phyloP scores from a whole-genome alignment of 768 basidiomycete genomes.

The Auriscalpium orientale region DNA sequence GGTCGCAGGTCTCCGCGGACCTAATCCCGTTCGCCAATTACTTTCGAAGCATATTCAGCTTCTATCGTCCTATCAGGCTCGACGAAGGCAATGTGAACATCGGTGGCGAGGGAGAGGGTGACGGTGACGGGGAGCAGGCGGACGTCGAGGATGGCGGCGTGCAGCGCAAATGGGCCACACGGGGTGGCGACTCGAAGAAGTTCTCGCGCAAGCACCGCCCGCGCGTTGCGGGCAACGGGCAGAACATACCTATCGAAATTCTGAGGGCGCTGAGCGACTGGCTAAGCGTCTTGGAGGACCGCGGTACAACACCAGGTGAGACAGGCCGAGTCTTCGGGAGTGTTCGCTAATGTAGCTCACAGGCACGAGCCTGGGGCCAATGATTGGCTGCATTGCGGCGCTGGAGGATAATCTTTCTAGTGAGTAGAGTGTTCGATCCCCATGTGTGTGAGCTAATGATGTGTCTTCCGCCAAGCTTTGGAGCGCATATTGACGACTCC shows the following conservation, averaged over 20 bases:
- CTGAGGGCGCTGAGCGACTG: constrained; percentile 50
- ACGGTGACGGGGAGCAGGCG: neutral
- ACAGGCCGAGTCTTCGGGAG: neutral
- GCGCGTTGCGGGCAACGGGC: constrained; percentile 32
- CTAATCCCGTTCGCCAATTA: constrained; percentile 19
- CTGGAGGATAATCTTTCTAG: constrained; percentile 49
- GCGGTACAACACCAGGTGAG: constrained; percentile 48
- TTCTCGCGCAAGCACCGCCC: constrained; percentile 22
- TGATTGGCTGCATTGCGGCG: constrained; percentile 40
- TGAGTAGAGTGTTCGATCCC: constrained; percentile 17
- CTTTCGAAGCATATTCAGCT: constrained; percentile 3
- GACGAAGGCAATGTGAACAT: neutral
- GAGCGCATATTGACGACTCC: constrained; percentile 60
- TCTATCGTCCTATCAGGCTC: neutral
- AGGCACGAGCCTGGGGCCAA: constrained; percentile 44
- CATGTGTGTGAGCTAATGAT: neutral
- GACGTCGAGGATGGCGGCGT: constrained; percentile 6
- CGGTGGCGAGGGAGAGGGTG: neutral
- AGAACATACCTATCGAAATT: constrained; percentile 54
- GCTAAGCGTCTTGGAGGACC: constrained; percentile 50
- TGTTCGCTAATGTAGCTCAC: neutral
- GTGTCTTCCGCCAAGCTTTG: constrained; percentile 28
- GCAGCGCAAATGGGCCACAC: constrained; percentile 1
- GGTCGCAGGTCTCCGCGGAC: constrained; percentile 14
- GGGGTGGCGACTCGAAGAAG: constrained; percentile 4